phyloP scores from a whole-genome alignment of 2,329 filamentous ascomycete species.

The Penicillium concentricum region DNA sequence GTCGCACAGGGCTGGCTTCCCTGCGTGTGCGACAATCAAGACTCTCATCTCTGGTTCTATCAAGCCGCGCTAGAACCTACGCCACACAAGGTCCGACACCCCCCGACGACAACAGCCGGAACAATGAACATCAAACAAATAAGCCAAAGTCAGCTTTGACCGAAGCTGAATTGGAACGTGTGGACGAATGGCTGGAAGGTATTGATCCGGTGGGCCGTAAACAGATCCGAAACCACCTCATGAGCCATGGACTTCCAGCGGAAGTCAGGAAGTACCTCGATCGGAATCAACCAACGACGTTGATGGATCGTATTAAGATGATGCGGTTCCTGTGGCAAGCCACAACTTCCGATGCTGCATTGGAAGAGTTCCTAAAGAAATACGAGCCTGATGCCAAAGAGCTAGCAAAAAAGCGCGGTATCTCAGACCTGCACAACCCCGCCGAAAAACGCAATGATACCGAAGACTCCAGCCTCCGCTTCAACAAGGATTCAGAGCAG shows the following conservation, averaged over 20 bases:
- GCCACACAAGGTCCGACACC: slow-evolving; percentile 48
- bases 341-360: slow-evolving; percentile 41
- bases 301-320: slow-evolving; percentile 61
- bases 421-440: background rate
- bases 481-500: slow-evolving; percentile 19
- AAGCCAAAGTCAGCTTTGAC: slow-evolving; percentile 49
- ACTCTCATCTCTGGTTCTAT: slow-evolving; percentile 38
- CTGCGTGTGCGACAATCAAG: slow-evolving; percentile 40
- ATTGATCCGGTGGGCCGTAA: slow-evolving; percentile 55
- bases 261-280: slow-evolving; percentile 67
- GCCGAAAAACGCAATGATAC: background rate
- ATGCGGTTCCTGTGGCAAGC: slow-evolving; percentile 57
- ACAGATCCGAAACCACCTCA: slow-evolving; percentile 62
- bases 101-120: slow-evolving; percentile 39
- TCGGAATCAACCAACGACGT: slow-evolving; percentile 44
- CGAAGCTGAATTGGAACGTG: slow-evolving; percentile 55
- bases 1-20: slow-evolving; percentile 49
- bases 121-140: slow-evolving; percentile 31
- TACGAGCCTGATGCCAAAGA: background rate
- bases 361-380: slow-evolving; percentile 19
- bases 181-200: slow-evolving; percentile 58
- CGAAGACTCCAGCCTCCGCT: background rate
- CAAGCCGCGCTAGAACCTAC: slow-evolving; percentile 40
- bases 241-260: slow-evolving; percentile 66
- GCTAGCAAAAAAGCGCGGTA: background rate